A percentile compares a stretch with the other conserved stretches of the same genome.
Evolutionary conservation across 148 eudicot species (phyloP).

Genomic region (Rhododendron ovatum): DNA sequence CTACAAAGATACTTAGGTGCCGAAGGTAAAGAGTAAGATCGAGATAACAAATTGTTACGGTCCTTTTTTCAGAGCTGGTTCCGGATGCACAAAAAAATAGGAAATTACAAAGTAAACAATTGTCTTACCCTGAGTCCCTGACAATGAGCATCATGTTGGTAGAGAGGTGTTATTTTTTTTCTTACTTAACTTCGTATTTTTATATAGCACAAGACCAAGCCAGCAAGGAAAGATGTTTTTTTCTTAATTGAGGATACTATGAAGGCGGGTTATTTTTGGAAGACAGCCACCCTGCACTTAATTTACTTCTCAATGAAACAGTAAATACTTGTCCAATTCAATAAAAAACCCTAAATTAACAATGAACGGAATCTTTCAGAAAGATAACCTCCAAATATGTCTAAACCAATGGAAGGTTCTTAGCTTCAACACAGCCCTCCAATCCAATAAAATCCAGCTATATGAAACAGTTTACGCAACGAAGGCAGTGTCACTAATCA

Average conservation of each 20-base stretch:
- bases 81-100: not conserved
- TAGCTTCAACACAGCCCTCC: not conserved
- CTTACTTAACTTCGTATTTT: too few species aligned
- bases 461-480: not conserved
- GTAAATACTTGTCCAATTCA: not conserved
- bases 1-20: not conserved
- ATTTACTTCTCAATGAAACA: not conserved
- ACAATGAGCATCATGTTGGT: not conserved
- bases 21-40: not conserved
- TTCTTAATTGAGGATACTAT: not conserved
- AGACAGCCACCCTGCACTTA: not conserved
- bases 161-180: not conserved
- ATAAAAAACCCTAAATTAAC: not conserved
- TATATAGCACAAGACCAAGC: not conserved
- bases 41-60: not conserved
- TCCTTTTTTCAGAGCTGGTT: not conserved
- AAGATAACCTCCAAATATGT: not conserved
- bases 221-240: not conserved
- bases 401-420: not conserved
- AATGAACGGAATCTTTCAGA: not conserved
- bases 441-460: not conserved
- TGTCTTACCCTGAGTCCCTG: not conserved
- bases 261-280: not conserved
- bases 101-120: not conserved
- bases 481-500: not conserved